phyloP scores from a whole-genome alignment of 345 rosid genomes.

The Gossypium mustelinum region DNA sequence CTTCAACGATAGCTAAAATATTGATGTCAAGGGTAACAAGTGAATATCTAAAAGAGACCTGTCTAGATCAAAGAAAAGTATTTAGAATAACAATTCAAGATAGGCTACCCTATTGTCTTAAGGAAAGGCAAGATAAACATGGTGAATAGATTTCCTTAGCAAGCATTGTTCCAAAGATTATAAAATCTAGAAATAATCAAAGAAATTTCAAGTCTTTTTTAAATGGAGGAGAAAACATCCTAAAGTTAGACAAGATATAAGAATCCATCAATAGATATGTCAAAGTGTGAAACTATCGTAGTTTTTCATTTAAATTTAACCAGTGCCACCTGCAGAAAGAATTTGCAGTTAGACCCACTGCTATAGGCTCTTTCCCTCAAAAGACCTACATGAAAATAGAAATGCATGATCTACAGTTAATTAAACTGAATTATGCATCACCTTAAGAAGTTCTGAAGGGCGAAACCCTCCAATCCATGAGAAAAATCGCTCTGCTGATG shows the following conservation, averaged over 20 bases:
- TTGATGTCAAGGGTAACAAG: not conserved
- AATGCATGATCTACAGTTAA: not conserved
- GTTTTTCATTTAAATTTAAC: not conserved
- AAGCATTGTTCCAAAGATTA: too few relatives aligned
- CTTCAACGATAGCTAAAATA: not conserved
- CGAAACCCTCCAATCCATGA: slow-evolving; percentile 94
- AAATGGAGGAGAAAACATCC: not conserved
- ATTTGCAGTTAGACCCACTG: not conserved
- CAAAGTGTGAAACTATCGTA: not conserved
- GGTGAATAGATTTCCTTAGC: not conserved
- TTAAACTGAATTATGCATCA: slow-evolving; percentile 18
- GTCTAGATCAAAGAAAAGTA: not conserved
- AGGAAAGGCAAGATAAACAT: not conserved
- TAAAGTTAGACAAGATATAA: not conserved
- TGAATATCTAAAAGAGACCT: not conserved
- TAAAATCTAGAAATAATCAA: too few relatives aligned
- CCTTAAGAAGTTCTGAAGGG: slow-evolving; percentile 95
- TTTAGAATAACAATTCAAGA: not conserved
- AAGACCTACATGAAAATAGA: not conserved
- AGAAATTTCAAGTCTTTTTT: not conserved
- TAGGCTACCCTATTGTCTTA: not conserved
- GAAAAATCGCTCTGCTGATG: slow-evolving; percentile 87
- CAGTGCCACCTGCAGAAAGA: not conserved
- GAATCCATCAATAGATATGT: not conserved
- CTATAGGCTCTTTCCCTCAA: not conserved